Evolutionary conservation across 1,139 yeast genomes (phyloP), one percentile per base, ranked within the genome.

Genomic region (Hansenula anomala): DNA sequence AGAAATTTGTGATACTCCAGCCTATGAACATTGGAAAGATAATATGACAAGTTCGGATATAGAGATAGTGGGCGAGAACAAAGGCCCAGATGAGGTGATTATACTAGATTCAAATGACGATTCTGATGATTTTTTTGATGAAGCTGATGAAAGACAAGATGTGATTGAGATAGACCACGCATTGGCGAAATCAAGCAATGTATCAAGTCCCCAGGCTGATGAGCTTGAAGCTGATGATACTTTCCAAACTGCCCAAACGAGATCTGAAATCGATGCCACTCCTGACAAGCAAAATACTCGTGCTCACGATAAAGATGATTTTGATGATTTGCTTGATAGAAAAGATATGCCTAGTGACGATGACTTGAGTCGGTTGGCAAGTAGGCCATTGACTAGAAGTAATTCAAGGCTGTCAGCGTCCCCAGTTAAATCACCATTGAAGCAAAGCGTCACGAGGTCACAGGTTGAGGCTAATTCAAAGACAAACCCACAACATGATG

Each of bases 121-220:
- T 10, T 18, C 19, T 8, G 28, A 34, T 9, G 30, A 17, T 16
- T 20, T 13, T 8, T 3, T n/a, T 4, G 3, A 4, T 8, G 36
- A 32, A 14, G 45, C 48, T 2, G 47, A 52, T 39, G 25, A 37
- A 14, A 39, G 54, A 26, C 49, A 42, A 9, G 46, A 43, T 2
- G 51, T 44, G 38, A 52, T 52, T 5, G 47, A 48, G 12, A 37
- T 51, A 19, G 45, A 45, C 22, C 49, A 47, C 9, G 51, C 51
- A 2, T 24, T 52, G 28, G 54, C 44, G 1, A 43, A 44, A 29
- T 52, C 56, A 3, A 52, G 54, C 22, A 51, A 51, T 32, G 52
- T 52, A 12, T 24, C 46, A 0, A 51, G 52, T 12, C 56, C 56
- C 8, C 16, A 12, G 6, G 46, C 43, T 22, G 33, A 22, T 4